These are phyloP conservation scores for Nyctanthes arbortristis DNA, from an alignment of 257 asterid genomes.

Conservation along the genomic window DNA sequence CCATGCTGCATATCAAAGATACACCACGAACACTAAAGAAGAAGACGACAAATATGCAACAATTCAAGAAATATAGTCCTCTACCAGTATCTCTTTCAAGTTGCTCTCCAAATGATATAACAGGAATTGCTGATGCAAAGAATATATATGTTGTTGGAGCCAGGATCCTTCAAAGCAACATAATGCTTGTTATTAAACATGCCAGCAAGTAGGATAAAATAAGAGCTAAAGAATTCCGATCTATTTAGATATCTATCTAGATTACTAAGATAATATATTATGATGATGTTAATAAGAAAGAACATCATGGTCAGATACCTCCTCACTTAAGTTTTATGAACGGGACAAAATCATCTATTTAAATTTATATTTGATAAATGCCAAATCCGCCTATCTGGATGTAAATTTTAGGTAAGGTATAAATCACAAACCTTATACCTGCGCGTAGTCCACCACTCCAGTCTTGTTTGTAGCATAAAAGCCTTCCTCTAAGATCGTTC, in stretches of 20 bases:
- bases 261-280: not conserved
- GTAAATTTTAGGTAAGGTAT: constrained; percentile 24
- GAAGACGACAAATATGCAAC: constrained; percentile 11
- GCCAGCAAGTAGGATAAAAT: constrained; percentile 4
- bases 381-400: constrained; percentile 9
- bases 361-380: constrained; percentile 4
- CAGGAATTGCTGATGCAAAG: constrained; percentile 98
- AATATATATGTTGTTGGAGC: constrained; percentile 98
- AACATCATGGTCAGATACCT: constrained; percentile 15
- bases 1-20: not conserved
- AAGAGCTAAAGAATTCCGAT: not conserved
- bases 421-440: constrained; percentile 73
- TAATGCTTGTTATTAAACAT: not conserved
- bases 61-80: constrained; percentile 9
- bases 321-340: not conserved
- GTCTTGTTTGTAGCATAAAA: constrained; percentile 84
- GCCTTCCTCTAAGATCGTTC: constrained; percentile 83
- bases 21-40: not conserved
- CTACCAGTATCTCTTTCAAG: constrained; percentile 82
- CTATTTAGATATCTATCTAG: not conserved
- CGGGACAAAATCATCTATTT: not conserved
- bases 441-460: constrained; percentile 85
- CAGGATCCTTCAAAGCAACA: constrained; percentile 59
- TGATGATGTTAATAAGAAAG: constrained; percentile 11
- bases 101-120: constrained; percentile 95